Conservation (phyloP, 164 flowering plant species). For the Malania oleifera region DNA sequence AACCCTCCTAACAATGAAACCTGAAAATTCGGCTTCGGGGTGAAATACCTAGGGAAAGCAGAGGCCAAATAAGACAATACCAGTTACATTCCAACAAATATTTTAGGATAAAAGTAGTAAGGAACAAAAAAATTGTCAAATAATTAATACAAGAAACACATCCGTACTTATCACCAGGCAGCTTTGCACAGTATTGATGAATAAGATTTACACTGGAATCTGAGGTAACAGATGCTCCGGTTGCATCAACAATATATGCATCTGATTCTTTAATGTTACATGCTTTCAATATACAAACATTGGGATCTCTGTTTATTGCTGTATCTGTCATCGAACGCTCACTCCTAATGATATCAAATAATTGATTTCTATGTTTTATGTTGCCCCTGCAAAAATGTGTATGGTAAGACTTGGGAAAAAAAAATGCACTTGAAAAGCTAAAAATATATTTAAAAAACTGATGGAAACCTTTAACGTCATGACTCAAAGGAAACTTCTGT, state of each 20-base stretch:
- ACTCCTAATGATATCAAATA: slow-evolving; percentile 60
- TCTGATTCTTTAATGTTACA: slow-evolving; percentile 24
- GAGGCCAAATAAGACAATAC: neutral
- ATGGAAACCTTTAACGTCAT: too few species aligned
- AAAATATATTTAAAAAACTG: too few species aligned
- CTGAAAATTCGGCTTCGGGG: slow-evolving; percentile 56
- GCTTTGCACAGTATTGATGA: slow-evolving; percentile 62
- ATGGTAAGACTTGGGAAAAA: neutral
- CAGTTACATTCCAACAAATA: neutral
- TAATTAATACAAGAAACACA: neutral
- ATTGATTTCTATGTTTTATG: slow-evolving; percentile 48
- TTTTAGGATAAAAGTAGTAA: neutral
- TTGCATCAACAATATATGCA: slow-evolving; percentile 52
- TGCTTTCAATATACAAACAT: slow-evolving; percentile 24
- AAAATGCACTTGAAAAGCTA: too few species aligned
- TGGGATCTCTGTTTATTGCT: slow-evolving; percentile 49
- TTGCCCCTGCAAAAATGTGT: slow-evolving; percentile 58
- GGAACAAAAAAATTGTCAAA: neutral
- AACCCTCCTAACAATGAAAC: slow-evolving; percentile 23
- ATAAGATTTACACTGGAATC: slow-evolving; percentile 68
- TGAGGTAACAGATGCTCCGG: slow-evolving; percentile 67
- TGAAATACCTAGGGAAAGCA: slow-evolving; percentile 39
- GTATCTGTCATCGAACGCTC: slow-evolving; percentile 55
- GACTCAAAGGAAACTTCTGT: too few species aligned
- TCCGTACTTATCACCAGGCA: slow-evolving; percentile 67